phyloP scores from a whole-genome alignment of 1,139 yeast species.

The Magnusiomyces tetraspermus region DNA sequence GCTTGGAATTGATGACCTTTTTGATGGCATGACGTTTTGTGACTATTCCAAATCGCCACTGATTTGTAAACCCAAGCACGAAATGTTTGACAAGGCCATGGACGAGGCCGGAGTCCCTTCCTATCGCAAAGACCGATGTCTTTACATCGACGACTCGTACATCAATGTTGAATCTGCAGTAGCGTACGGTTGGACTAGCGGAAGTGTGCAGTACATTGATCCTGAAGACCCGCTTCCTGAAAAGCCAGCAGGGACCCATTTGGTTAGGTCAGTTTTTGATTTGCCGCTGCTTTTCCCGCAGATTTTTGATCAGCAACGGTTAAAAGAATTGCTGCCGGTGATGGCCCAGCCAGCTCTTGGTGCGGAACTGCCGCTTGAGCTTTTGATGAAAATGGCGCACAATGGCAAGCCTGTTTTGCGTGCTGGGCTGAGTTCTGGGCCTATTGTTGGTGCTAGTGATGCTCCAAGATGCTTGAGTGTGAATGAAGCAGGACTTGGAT shows the following conservation, averaged over 20 bases:
- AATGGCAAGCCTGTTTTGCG: not conserved
- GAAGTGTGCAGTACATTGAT: constrained; percentile 52
- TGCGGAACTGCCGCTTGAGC: not conserved
- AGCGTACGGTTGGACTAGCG: constrained; percentile 39
- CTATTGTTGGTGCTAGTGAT: not conserved
- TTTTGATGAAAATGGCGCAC: not conserved
- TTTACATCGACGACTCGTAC: constrained; percentile 73
- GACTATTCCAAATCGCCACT: constrained; percentile 64
- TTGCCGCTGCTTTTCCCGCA: constrained; percentile 42
- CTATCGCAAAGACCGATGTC: constrained; percentile 34
- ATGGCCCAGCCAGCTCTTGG: not conserved
- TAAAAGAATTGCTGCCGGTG: too few relatives aligned
- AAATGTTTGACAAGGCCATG: constrained; percentile 49
- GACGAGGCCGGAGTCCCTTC: constrained; percentile 49
- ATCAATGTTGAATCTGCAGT: constrained; percentile 36
- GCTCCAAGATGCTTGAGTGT: too few relatives aligned
- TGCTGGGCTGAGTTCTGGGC: not conserved
- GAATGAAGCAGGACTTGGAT: not conserved
- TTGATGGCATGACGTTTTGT: constrained; percentile 90
- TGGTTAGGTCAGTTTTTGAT: constrained; percentile 41
- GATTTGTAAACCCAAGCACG: constrained; percentile 77
- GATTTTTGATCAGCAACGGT: too few relatives aligned
- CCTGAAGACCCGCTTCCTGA: constrained; percentile 35
- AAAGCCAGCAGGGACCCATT: constrained; percentile 36
- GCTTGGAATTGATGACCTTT: constrained; percentile 78